Percentiles rank a stretch among this genome's conserved stretches.
These are phyloP conservation scores for Aspergillus fumigatus DNA, from an alignment of 2,329 filamentous ascomycete species.

Conservation along the genomic window DNA sequence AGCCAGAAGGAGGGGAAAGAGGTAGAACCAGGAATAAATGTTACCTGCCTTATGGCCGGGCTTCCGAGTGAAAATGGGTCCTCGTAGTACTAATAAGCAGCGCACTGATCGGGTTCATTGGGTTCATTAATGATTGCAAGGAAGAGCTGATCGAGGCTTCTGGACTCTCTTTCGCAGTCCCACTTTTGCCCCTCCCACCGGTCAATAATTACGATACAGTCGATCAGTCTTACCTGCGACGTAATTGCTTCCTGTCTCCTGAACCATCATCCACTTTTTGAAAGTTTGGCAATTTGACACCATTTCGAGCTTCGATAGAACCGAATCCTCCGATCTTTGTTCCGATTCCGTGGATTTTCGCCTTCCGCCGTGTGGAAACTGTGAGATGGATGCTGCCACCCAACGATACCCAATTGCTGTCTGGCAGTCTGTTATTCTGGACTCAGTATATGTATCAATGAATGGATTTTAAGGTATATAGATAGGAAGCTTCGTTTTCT, in stretches of 20 bases:
- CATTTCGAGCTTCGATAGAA: background rate
- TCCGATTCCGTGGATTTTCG: conserved; percentile 9
- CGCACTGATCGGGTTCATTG: background rate
- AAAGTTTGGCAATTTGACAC: no score
- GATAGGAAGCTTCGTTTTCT: background rate
- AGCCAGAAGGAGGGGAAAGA: background rate
- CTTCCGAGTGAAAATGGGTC: background rate
- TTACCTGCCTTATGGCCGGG: background rate
- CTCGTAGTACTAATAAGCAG: background rate
- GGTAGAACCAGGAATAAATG: background rate
- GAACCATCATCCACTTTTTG: background rate
- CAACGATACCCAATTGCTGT: background rate
- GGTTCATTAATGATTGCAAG: background rate
- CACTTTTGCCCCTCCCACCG: background rate
- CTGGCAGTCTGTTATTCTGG: background rate
- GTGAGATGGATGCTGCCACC: background rate
- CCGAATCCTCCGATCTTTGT: background rate
- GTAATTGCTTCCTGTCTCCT: background rate
- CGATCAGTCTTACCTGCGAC: background rate
- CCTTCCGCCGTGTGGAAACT: background rate
- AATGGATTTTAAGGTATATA: background rate
- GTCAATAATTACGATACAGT: background rate
- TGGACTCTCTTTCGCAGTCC: background rate
- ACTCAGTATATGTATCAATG: no score
- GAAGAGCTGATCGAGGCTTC: background rate